phyloP scores from a whole-genome alignment of 2,329 filamentous ascomycete genomes.

The Graphiopsis chlorocephala region DNA sequence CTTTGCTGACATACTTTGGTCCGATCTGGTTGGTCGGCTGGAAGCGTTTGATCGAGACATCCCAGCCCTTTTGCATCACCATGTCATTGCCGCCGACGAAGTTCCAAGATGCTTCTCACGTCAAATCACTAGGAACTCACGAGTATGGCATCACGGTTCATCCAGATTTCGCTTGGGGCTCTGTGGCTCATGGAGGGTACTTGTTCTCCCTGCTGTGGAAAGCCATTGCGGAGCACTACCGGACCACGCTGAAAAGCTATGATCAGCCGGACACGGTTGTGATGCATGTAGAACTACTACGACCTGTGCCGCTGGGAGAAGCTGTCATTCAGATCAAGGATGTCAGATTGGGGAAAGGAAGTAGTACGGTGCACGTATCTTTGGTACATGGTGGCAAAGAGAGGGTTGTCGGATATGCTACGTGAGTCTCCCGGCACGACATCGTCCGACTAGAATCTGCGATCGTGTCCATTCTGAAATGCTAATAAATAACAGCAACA shows the following conservation, averaged over 20 bases:
- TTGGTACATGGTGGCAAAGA: conserved; percentile 12
- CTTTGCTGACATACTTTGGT: not conserved
- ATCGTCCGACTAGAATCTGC: not conserved
- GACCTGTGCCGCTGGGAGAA: conserved; percentile 18
- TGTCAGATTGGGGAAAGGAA: conserved; percentile 12
- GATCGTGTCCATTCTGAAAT: not conserved
- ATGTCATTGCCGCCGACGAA: conserved; percentile 10
- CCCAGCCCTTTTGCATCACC: not conserved
- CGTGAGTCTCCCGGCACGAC: not conserved
- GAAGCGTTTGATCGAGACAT: not conserved
- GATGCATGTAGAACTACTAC: conserved; percentile 21
- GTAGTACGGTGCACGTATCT: conserved; percentile 9
- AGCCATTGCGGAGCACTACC: conserved; percentile 18
- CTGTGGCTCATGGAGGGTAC: conserved; percentile 23
- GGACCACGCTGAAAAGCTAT: conserved; percentile 15
- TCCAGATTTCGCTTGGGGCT: conserved; percentile 18
- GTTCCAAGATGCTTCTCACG: conserved; percentile 18
- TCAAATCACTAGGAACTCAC: conserved; percentile 16
- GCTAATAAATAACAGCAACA: conserved; percentile 6
- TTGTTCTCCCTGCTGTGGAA: conserved; percentile 18
- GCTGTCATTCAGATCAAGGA: conserved; percentile 13
- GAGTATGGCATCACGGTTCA: conserved; percentile 20
- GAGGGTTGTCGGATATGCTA: conserved; percentile 11
- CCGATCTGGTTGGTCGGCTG: too few species aligned
- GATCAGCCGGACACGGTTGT: conserved; percentile 19